phyloP scores from a whole-genome alignment of 2,329 filamentous ascomycete genomes.

The Ciborinia camelliae region DNA sequence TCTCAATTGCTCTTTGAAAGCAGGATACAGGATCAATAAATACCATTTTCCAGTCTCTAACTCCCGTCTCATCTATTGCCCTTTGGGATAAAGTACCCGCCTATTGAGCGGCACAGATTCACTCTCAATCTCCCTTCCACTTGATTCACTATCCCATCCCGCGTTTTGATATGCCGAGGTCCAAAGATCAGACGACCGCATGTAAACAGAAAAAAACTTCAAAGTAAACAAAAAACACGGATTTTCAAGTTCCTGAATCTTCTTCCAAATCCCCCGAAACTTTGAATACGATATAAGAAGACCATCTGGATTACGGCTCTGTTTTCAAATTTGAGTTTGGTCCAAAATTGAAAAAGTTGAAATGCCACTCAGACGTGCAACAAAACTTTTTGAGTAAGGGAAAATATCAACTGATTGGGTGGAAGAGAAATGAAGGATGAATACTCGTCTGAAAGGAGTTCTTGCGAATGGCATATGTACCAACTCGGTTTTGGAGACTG shows the following conservation, averaged over 20 bases:
- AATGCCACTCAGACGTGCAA: neutral
- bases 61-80: neutral
- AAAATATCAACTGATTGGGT: too few relatives aligned
- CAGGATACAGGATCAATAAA: neutral
- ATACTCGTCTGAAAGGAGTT: neutral
- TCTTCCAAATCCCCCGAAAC: neutral
- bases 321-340: neutral
- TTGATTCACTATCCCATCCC: neutral
- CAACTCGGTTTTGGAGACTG: neutral
- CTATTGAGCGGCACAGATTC: neutral
- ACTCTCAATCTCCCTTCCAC: neutral
- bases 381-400: neutral
- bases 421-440: neutral
- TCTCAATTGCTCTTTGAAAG: too few relatives aligned
- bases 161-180: neutral
- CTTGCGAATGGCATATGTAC: neutral
- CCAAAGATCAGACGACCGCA: neutral
- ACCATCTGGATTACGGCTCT: neutral
- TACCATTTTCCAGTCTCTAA: too few relatives aligned
- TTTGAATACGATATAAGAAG: neutral
- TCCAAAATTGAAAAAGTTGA: neutral
- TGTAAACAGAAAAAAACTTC: neutral
- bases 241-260: neutral
- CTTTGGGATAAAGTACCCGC: neutral
- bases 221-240: neutral